Percentiles rank a stretch among this genome's conserved stretches.
Conservation (phyloP, 2,329 filamentous ascomycete genomes). For the Venturia asperata region DNA sequence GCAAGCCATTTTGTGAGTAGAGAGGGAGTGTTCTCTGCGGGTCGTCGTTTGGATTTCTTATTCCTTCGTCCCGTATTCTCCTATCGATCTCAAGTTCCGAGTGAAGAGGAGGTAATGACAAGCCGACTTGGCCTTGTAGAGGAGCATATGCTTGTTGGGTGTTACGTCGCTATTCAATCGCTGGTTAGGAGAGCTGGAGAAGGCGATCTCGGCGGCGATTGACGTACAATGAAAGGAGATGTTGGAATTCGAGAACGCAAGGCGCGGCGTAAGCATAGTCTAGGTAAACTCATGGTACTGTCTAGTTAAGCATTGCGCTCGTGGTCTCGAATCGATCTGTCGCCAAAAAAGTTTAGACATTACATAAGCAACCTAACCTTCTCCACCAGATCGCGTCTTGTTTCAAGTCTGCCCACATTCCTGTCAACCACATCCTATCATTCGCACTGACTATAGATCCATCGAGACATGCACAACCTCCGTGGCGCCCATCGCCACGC, state of each 20-base stretch:
- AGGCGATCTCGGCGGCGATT: neutral
- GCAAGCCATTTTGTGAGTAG: slow-evolving; percentile 61
- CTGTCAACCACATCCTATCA: neutral
- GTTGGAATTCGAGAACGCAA: neutral
- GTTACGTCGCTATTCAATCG: slow-evolving; percentile 26
- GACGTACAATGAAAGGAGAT: neutral
- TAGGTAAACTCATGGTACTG: slow-evolving; percentile 8
- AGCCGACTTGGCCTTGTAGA: slow-evolving; percentile 22
- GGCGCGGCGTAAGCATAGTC: slow-evolving; percentile 1
- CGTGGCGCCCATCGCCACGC: neutral
- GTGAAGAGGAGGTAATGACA: slow-evolving; percentile 45
- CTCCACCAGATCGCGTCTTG: neutral
- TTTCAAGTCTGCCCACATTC: neutral
- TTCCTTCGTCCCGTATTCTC: slow-evolving; percentile 44
- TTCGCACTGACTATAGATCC: neutral
- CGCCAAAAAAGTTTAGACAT: neutral
- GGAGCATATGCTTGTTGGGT: slow-evolving; percentile 22
- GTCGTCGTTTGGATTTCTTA: slow-evolving; percentile 45
- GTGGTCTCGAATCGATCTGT: neutral
- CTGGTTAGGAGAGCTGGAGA: neutral
- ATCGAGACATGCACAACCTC: slow-evolving; percentile 9
- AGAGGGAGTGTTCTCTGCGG: slow-evolving; percentile 35
- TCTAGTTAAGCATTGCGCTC: neutral
- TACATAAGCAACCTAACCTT: no score
- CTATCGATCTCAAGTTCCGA: slow-evolving; percentile 31